Percentiles rank a stretch among this genome's conserved stretches.
phyloP scores from a whole-genome alignment of 208 protist genomes.

The Leishmania arabica region DNA sequence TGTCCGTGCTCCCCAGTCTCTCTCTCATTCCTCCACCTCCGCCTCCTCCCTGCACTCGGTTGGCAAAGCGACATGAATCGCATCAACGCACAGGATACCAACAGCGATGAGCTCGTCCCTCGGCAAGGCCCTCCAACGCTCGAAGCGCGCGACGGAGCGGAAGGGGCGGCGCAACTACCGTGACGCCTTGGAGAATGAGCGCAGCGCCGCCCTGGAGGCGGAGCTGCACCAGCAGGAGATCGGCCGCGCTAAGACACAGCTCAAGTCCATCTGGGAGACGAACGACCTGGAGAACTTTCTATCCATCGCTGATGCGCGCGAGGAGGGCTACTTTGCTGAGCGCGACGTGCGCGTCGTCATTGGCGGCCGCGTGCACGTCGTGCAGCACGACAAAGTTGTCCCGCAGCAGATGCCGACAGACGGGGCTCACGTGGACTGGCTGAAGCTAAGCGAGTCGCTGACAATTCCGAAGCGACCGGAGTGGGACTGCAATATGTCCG shows the following conservation, averaged over 20 bases:
- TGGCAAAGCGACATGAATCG: not conserved
- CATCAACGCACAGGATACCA: not conserved
- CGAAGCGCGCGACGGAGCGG: slow-evolving; percentile 51
- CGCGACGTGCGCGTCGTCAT: slow-evolving; percentile 83
- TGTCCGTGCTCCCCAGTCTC: not conserved
- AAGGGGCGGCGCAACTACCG: slow-evolving; percentile 47
- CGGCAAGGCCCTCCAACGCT: slow-evolving; percentile 79
- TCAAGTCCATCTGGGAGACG: slow-evolving; percentile 91
- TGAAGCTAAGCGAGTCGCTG: slow-evolving; percentile 73
- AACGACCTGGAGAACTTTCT: slow-evolving; percentile 90
- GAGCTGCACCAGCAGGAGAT: slow-evolving; percentile 45
- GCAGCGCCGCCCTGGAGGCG: slow-evolving; percentile 37
- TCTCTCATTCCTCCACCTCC: not conserved
- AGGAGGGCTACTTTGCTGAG: slow-evolving; percentile 85
- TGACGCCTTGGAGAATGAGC: slow-evolving; percentile 52
- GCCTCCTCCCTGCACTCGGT: not conserved
- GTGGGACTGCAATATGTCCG: slow-evolving; percentile 80
- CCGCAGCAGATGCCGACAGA: slow-evolving; percentile 31
- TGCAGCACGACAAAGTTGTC: slow-evolving; percentile 69
- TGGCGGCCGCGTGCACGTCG: slow-evolving; percentile 76
- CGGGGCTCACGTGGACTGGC: slow-evolving; percentile 60
- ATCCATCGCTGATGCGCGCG: slow-evolving; percentile 82
- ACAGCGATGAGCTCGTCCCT: slow-evolving; percentile 52
- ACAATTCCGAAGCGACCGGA: slow-evolving; percentile 83
- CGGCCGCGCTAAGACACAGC: slow-evolving; percentile 22